Evolutionary conservation across 495 filamentous ascomycete genomes (phyloP).

Genomic region (Schizothecium vesticola): DNA sequence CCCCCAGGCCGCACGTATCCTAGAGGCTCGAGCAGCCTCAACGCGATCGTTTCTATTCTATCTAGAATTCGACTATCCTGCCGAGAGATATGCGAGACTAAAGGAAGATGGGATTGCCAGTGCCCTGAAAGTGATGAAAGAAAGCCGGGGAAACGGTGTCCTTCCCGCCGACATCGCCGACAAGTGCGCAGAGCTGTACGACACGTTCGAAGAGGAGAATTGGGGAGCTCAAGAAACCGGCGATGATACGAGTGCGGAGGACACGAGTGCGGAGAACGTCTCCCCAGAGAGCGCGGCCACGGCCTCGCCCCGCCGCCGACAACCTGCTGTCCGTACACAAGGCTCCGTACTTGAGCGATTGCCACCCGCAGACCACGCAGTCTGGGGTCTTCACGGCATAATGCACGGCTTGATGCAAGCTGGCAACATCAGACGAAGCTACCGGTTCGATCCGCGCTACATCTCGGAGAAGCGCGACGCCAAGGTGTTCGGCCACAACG

Average conservation of each 20-base stretch:
- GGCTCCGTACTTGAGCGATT: slow-evolving; percentile 7
- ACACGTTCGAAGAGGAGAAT: not conserved
- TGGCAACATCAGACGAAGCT: not conserved
- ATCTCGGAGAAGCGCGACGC: slow-evolving; percentile 9
- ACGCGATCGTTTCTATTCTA: not conserved
- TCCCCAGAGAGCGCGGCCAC: not conserved
- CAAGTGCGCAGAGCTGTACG: not conserved
- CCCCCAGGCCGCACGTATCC: not conserved
- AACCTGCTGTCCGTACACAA: not conserved
- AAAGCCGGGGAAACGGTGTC: not conserved
- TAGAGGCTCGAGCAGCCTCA: not conserved
- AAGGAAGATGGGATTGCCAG: not conserved
- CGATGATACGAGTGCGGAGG: not conserved
- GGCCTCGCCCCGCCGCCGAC: too few species aligned
- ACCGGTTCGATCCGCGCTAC: slow-evolving; percentile 1
- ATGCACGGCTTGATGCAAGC: slow-evolving; percentile 35
- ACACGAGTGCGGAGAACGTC: not conserved
- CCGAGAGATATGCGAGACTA: not conserved
- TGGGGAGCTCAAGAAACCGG: not conserved
- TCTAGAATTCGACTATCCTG: not conserved
- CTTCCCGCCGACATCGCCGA: not conserved
- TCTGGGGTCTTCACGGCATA: slow-evolving; percentile 29
- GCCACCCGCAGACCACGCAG: slow-evolving; percentile 18
- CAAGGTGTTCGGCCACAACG: slow-evolving; percentile 44
- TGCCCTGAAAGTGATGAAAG: not conserved